phyloP scores from a whole-genome alignment of 1,139 yeast species.

The Sugiyamaella grinbergsii region DNA sequence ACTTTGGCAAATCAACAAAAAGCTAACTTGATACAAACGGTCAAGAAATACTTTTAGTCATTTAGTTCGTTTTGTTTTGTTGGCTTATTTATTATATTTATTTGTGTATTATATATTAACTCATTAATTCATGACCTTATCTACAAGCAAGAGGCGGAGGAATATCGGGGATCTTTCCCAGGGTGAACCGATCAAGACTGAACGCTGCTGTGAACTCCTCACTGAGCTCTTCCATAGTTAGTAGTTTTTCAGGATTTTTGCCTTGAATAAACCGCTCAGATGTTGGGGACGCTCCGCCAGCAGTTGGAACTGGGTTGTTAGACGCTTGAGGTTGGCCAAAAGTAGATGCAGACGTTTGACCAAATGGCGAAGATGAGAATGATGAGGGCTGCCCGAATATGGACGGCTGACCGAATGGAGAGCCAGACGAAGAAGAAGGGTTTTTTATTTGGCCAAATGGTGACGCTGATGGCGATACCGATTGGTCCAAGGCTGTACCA shows the following conservation, averaged over 20 bases:
- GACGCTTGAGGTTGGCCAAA: slow-evolving; percentile 6
- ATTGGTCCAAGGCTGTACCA: slow-evolving; percentile 20
- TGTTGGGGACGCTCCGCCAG: not conserved
- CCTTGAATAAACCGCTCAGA: slow-evolving; percentile 40
- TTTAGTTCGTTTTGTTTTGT: no score
- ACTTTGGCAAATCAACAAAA: slow-evolving; percentile 39
- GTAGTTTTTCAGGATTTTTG: slow-evolving; percentile 40
- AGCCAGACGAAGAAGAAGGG: no score
- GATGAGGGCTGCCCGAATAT: no score
- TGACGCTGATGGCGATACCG: slow-evolving; percentile 21
- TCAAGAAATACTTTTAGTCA: slow-evolving; percentile 19
- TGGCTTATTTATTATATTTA: not conserved
- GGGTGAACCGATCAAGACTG: slow-evolving; percentile 51
- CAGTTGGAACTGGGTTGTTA: not conserved
- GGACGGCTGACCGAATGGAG: no score
- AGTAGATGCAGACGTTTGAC: slow-evolving; percentile 24
- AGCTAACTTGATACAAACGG: slow-evolving; percentile 22
- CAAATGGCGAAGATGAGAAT: slow-evolving; percentile 32
- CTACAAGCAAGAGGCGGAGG: slow-evolving; percentile 68
- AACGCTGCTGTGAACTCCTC: slow-evolving; percentile 54
- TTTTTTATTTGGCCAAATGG: slow-evolving; percentile 24
- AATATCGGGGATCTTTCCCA: slow-evolving; percentile 76
- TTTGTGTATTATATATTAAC: not conserved
- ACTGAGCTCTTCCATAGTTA: slow-evolving; percentile 46
- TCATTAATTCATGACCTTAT: slow-evolving; percentile 30